Evolutionary conservation across 306 rosid genomes (phyloP).

Genomic region (Castanea sativa): DNA sequence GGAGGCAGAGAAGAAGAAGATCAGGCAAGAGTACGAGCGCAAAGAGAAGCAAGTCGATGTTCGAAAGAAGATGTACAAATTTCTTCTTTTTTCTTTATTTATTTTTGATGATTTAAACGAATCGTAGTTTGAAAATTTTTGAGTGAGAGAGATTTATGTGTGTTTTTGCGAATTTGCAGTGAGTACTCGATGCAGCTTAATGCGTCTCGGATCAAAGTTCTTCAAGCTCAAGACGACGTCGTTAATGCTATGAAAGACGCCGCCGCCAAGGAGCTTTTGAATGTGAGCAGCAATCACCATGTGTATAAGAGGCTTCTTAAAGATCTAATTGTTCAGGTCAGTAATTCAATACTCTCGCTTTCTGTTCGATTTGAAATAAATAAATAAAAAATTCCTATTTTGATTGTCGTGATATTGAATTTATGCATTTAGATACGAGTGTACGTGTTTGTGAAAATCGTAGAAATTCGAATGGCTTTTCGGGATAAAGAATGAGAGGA

Average conservation of each 20-base stretch:
- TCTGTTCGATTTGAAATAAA: background rate
- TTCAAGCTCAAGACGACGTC: conserved; percentile 94
- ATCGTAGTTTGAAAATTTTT: background rate
- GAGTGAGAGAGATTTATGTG: background rate
- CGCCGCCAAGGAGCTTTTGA: conserved; percentile 73
- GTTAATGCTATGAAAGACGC: conserved; percentile 81
- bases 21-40: conserved; percentile 91
- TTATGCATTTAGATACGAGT: no score
- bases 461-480: background rate
- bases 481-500: no score
- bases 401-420: no score
- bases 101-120: background rate
- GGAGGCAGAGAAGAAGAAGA: conserved; percentile 96
- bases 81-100: background rate
- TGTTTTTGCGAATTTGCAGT: conserved; percentile 44
- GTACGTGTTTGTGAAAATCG: conserved; percentile 3
- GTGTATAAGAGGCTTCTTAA: conserved; percentile 60
- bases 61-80: conserved; percentile 80
- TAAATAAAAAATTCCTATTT: no score
- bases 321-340: conserved; percentile 89
- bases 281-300: conserved; percentile 59
- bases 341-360: background rate
- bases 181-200: conserved; percentile 97
- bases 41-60: conserved; percentile 89
- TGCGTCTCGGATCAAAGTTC: conserved; percentile 88